Conservation (phyloP, 257 asterid species). For the Leonotis leonurus region DNA sequence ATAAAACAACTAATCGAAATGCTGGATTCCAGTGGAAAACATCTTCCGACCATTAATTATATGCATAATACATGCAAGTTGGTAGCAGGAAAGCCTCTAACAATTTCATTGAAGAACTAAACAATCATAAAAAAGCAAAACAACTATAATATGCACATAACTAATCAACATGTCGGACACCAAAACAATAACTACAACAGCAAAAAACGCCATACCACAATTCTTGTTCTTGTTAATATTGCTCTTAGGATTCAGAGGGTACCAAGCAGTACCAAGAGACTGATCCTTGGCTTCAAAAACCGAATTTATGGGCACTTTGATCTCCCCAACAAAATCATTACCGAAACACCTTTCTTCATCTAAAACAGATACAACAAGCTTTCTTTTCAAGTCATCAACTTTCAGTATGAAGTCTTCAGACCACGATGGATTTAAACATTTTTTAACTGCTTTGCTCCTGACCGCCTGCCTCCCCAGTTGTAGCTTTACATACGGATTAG, state of each 20-base stretch:
- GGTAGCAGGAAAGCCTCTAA: neutral
- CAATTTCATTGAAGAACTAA: neutral
- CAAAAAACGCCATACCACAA: no score
- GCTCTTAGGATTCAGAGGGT: constrained; percentile 63
- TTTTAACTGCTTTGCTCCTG: constrained; percentile 74
- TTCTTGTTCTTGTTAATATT: constrained; percentile 69
- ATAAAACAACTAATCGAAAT: constrained; percentile 4
- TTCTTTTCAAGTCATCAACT: constrained; percentile 83
- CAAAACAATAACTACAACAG: no score
- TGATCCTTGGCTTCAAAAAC: constrained; percentile 75
- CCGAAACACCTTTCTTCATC: constrained; percentile 87
- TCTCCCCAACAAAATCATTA: constrained; percentile 82
- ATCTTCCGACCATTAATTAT: no score
- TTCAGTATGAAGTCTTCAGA: constrained; percentile 77
- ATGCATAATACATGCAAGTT: neutral
- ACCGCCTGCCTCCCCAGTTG: constrained; percentile 73
- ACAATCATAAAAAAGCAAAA: neutral
- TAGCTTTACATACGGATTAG: constrained; percentile 86
- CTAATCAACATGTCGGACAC: no score
- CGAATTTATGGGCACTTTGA: constrained; percentile 48
- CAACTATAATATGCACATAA: no score
- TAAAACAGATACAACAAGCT: constrained; percentile 64
- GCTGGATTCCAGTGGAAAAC: neutral
- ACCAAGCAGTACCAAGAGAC: constrained; percentile 86
- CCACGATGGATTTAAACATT: constrained; percentile 88